Evolutionary conservation across 345 rosid species (phyloP).

Genomic region (Salix brachista): DNA sequence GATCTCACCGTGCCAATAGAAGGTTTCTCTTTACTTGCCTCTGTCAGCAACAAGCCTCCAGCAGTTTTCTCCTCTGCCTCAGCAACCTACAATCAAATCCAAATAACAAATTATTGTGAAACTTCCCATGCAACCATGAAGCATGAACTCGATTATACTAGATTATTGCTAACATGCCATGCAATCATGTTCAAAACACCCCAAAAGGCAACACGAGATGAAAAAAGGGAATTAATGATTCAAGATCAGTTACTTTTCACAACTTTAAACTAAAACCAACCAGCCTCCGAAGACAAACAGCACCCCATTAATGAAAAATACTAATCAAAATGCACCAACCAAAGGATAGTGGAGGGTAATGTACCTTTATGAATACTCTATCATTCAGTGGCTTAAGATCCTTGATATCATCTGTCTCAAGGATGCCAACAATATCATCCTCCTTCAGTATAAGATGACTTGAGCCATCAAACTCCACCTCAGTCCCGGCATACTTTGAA

Average conservation of each 20-base stretch:
- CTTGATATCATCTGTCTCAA: constrained; percentile 87
- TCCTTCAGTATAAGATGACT: constrained; percentile 85
- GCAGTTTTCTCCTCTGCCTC: constrained; percentile 93
- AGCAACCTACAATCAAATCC: constrained; percentile 50
- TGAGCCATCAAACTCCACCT: constrained; percentile 68
- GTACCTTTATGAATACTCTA: constrained; percentile 79
- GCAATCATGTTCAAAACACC: not conserved
- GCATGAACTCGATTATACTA: not conserved
- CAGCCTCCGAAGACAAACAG: not conserved
- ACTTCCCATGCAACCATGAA: not conserved
- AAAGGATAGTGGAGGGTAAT: not conserved
- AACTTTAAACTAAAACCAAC: not conserved
- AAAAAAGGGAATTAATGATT: not conserved
- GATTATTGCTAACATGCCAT: not conserved
- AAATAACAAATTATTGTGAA: not conserved
- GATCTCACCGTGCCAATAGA: constrained; percentile 71
- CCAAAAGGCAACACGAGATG: not conserved
- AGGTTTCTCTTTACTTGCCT: constrained; percentile 87
- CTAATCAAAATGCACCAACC: not conserved
- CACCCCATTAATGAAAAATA: too few species aligned
- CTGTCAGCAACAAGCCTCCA: constrained; percentile 85
- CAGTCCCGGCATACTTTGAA: constrained; percentile 93
- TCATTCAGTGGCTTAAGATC: constrained; percentile 94
- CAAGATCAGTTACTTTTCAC: not conserved
- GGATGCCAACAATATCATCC: constrained; percentile 86